Evolutionary conservation across 768 basidiomycete genomes (phyloP).

Genomic region (Pleurotus citrinopileatus): DNA sequence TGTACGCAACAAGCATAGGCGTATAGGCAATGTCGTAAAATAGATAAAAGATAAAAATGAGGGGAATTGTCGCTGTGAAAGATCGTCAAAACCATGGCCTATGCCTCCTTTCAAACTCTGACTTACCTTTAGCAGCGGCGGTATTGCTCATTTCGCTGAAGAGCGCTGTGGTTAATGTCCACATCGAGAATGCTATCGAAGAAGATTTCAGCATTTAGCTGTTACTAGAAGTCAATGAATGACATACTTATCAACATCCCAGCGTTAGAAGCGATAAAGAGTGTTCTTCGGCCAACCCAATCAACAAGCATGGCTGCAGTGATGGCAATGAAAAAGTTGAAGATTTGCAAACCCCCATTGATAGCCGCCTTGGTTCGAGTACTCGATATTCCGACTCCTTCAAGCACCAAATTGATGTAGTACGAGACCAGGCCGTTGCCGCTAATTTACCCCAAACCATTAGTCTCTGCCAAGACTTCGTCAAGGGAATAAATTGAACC

Average conservation of each 20-base stretch:
- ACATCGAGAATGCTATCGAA: slow-evolving; percentile 46
- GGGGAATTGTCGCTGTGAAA: slow-evolving; percentile 51
- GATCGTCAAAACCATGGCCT: background rate
- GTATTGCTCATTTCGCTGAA: slow-evolving; percentile 37
- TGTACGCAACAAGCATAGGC: slow-evolving; percentile 61
- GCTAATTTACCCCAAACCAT: slow-evolving; percentile 24
- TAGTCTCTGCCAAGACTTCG: background rate
- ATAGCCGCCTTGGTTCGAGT: slow-evolving; percentile 56
- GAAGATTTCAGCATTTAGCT: slow-evolving; percentile 3
- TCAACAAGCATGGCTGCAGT: slow-evolving; percentile 64
- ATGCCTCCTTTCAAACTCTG: background rate
- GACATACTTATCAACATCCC: slow-evolving; percentile 51
- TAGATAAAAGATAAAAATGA: slow-evolving; percentile 60
- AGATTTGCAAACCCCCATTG: slow-evolving; percentile 60
- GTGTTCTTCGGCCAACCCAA: slow-evolving; percentile 60
- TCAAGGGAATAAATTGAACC: slow-evolving; percentile 8
- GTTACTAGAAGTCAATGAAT: background rate
- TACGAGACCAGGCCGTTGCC: slow-evolving; percentile 72
- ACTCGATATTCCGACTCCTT: slow-evolving; percentile 56
- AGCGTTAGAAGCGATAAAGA: slow-evolving; percentile 63
- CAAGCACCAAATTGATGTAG: slow-evolving; percentile 68
- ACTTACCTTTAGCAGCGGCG: slow-evolving; percentile 38
- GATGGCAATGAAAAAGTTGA: slow-evolving; percentile 61
- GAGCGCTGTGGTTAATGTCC: slow-evolving; percentile 50
- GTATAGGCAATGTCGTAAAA: slow-evolving; percentile 73